Base-by-base conservation (phyloP, 225 moss, liverwort and hornwort species). In the Antitrichia curtipendula region DNA sequence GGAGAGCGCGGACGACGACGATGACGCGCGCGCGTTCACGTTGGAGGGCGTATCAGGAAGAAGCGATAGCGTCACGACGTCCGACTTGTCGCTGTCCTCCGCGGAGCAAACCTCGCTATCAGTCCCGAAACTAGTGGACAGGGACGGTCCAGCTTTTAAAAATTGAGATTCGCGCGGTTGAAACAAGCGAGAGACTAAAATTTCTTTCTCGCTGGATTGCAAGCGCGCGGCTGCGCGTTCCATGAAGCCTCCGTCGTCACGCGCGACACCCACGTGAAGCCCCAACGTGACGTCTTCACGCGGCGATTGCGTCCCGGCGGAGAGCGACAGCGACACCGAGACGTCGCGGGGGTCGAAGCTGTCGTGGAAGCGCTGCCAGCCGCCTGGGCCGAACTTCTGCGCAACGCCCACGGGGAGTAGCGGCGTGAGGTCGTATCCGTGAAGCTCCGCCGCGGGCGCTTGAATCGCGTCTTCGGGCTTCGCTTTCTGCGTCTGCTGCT, bases 61-160 rank as follows among this genome's bases (percentile, higher is more conserved):
- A 9, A 98, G 93, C 28, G 93, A 90, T 14, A 98, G 86, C 34
- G 97, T 98, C 9, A 97, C 96, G 12, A 96, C 87, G 41, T 94
- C 89, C 66, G 84, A 19, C 83, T 91, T 80, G 58, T 68, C 62
- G 7, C 75, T 75, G n/a, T 61, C 92, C 60, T 91, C 94, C n/a
- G 84, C 85, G 2, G 95, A 97, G 56, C 92, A 93, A 12, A 95
- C 94, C 73, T 97, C 97, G 41, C 96, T 95, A 16, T 95, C 95
- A 31, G 87, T 92, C 19, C 92, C 93, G n/a, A 92, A 90, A 60
- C 95, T 96, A 27, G 84, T 91, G 41, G 92, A 92, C n/a, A 60
- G 31, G 13, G 59, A 36, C 16, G 66, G 22, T 6, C 41, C 41
- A 41, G 24, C 86, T 43, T 50, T 73, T 0, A 76, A 29, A 36